Evolutionary conservation across 768 basidiomycete genomes (phyloP).

Genomic region (Hygrocybe coccinea): DNA sequence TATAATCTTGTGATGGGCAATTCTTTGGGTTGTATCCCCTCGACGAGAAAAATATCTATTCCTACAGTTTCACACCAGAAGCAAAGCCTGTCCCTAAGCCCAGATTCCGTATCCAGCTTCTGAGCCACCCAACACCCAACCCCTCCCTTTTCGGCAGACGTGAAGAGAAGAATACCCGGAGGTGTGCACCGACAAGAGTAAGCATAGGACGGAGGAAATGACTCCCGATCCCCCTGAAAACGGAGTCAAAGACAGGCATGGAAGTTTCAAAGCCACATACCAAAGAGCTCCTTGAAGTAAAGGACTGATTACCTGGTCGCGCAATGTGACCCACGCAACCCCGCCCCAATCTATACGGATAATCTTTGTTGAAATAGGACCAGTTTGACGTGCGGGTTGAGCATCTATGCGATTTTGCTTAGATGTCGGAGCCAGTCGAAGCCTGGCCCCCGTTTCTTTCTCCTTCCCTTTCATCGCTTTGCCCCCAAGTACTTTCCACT

Average conservation of each 20-base stretch:
- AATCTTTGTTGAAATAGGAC: conserved; percentile 25
- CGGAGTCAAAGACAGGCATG: not conserved
- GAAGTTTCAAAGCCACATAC: conserved; percentile 28
- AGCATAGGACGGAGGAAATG: conserved; percentile 42
- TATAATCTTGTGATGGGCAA: no score
- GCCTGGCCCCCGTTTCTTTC: conserved; percentile 27
- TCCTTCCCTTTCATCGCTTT: conserved; percentile 14
- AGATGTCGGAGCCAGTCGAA: conserved; percentile 25
- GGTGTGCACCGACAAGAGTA: conserved; percentile 30
- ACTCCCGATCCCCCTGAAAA: conserved; percentile 41
- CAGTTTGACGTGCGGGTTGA: conserved; percentile 11
- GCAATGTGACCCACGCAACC: conserved; percentile 56
- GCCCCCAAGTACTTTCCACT: not conserved
- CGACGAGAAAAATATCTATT: no score
- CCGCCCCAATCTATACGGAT: conserved; percentile 51
- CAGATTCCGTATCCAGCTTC: conserved; percentile 32
- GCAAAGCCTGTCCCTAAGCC: conserved; percentile 15
- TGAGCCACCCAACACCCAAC: conserved; percentile 38
- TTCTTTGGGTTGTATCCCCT: no score
- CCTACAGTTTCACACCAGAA: not conserved
- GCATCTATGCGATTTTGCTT: conserved; percentile 12
- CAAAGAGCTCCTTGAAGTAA: conserved; percentile 63
- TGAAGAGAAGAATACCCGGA: conserved; percentile 24
- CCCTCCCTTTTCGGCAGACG: conserved; percentile 34
- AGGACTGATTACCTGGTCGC: conserved; percentile 67